Percentiles rank a stretch among this genome's conserved stretches.
phyloP scores from a whole-genome alignment of 192 early-diverging fungal genomes.

The Funneliformis mosseae region DNA sequence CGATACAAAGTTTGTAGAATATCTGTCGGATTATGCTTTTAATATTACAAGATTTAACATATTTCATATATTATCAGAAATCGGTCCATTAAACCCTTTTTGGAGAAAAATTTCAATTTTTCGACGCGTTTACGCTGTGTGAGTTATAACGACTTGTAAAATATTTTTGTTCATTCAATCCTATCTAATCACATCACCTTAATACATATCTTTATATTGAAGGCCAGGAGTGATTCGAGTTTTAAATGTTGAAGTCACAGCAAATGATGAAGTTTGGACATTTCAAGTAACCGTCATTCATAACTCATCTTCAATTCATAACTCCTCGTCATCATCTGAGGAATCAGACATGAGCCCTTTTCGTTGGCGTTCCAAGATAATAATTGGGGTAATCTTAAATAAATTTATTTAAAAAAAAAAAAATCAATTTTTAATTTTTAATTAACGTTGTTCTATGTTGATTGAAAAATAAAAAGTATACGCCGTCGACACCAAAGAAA shows the following conservation, averaged over 20 bases:
- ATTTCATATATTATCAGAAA: neutral
- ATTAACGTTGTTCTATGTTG: neutral
- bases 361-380: neutral
- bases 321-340: neutral
- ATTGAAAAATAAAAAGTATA: neutral
- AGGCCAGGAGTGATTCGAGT: conserved; percentile 24
- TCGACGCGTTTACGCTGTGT: conserved; percentile 1
- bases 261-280: conserved; percentile 5
- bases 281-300: conserved; percentile 3
- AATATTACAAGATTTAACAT: neutral
- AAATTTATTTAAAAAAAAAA: neutral
- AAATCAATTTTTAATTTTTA: neutral
- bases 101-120: neutral
- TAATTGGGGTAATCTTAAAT: conserved; percentile 7
- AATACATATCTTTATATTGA: neutral
- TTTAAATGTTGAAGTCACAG: conserved; percentile 10
- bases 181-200: neutral
- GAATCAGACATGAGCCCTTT: neutral
- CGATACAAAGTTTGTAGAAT: conserved; percentile 14
- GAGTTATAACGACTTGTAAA: neutral
- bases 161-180: neutral
- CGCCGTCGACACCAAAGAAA: neutral
- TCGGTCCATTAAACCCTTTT: neutral
- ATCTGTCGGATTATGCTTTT: neutral
- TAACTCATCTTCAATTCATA: neutral